Percentiles rank a stretch among this genome's conserved stretches.
Evolutionary conservation across 768 basidiomycete species (phyloP).

Genomic region (Leccinellum rugosiceps): DNA sequence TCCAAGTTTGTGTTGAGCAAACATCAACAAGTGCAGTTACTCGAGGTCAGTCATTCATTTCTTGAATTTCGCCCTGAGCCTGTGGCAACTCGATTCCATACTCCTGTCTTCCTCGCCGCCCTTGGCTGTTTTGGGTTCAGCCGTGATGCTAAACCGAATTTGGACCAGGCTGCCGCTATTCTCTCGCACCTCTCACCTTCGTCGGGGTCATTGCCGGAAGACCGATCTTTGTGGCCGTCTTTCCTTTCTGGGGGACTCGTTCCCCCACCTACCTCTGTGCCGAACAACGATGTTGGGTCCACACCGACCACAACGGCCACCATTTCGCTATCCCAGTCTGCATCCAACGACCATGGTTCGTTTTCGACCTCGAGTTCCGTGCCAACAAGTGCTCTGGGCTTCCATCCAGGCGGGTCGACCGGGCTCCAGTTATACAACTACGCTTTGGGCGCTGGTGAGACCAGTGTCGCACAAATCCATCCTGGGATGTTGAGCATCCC

Average conservation of each 20-base stretch:
- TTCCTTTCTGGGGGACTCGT: conserved; percentile 72
- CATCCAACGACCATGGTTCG: conserved; percentile 4
- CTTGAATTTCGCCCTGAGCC: neutral
- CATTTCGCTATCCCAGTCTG: conserved; percentile 8
- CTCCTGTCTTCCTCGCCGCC: neutral
- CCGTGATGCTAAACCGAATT: conserved; percentile 7
- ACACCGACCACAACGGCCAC: conserved; percentile 15
- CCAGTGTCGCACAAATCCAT: conserved; percentile 54
- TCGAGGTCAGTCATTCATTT: conserved; percentile 56
- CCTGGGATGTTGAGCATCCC: conserved; percentile 51
- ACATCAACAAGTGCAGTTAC: conserved; percentile 95
- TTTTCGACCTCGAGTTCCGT: conserved; percentile 51
- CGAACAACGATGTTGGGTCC: conserved; percentile 8
- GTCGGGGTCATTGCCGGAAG: conserved; percentile 79
- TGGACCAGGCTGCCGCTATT: conserved; percentile 82
- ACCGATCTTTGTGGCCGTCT: conserved; percentile 89
- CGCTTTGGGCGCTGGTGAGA: conserved; percentile 35
- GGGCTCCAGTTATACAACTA: conserved; percentile 71
- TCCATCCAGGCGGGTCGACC: conserved; percentile 6
- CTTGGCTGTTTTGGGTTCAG: neutral
- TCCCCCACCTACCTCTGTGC: conserved; percentile 42
- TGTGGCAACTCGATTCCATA: neutral
- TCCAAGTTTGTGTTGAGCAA: conserved; percentile 89
- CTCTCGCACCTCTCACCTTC: conserved; percentile 79
- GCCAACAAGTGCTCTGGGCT: conserved; percentile 30